These are phyloP conservation scores for Pestalotiopsis sp. DNA, from an alignment of 2,329 filamentous ascomycete species.

Conservation along the genomic window DNA sequence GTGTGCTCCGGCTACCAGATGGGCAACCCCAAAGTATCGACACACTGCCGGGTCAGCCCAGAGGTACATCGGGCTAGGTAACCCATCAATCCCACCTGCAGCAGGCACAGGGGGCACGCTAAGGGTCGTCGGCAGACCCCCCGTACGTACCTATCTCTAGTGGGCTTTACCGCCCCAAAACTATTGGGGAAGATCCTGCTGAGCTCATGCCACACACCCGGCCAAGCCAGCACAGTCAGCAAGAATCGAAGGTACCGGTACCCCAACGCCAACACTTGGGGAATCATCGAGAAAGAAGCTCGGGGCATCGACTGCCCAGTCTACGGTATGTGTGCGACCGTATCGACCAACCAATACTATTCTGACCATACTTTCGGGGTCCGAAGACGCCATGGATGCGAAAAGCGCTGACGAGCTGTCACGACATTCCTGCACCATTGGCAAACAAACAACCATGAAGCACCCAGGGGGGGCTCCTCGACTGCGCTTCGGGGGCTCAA, in stretches of 20 bases:
- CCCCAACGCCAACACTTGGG: constrained; percentile 33
- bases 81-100: constrained; percentile 8
- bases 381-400: not conserved
- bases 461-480: too few species aligned
- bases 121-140: constrained; percentile 19
- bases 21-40: not conserved
- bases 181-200: constrained; percentile 31
- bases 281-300: not conserved
- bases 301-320: not conserved
- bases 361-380: not conserved
- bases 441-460: not conserved
- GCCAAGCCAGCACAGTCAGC: constrained; percentile 11
- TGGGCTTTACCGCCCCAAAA: constrained; percentile 27
- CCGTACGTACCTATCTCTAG: not conserved
- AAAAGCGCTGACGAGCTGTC: not conserved
- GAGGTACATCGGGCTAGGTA: not conserved
- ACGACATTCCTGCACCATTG: not conserved
- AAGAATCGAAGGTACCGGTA: constrained; percentile 28
- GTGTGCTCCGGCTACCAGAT: constrained; percentile 1
- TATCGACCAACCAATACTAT: not conserved
- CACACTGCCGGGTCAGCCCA: not conserved
- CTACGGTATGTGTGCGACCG: not conserved
- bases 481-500: not conserved
- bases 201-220: constrained; percentile 4
- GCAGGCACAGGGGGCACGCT: constrained; percentile 21